Evolutionary conservation across 2,329 filamentous ascomycete species (phyloP).

Genomic region (Penicillium sp.): DNA sequence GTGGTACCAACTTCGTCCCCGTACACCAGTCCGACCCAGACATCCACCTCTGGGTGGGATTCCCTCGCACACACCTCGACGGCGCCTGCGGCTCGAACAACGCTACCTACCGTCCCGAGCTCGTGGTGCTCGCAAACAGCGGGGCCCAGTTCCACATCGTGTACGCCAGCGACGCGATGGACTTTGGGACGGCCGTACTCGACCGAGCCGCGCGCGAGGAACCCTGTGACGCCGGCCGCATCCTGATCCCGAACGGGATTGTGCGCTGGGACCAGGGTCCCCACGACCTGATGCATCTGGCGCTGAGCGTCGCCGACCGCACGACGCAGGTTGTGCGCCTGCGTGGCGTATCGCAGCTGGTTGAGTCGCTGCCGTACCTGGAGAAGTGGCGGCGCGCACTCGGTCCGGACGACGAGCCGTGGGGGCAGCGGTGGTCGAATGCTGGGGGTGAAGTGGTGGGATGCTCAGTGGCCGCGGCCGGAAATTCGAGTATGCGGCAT

Average conservation of each 20-base stretch:
- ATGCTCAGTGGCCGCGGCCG: constrained; percentile 2
- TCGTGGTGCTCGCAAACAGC: constrained; percentile 21
- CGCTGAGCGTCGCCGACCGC: constrained; percentile 23
- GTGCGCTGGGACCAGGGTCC: constrained; percentile 22
- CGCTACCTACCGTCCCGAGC: constrained; percentile 19
- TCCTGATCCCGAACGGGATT: constrained; percentile 25
- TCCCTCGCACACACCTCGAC: constrained; percentile 21
- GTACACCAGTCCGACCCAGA: constrained; percentile 7
- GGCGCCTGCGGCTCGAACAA: constrained; percentile 7
- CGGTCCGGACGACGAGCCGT: neutral
- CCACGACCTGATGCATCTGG: constrained; percentile 24
- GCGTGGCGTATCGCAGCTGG: constrained; percentile 2
- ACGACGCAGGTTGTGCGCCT: constrained; percentile 18
- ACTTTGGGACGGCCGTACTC: constrained; percentile 20
- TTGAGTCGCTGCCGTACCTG: constrained; percentile 4
- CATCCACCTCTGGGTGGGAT: constrained; percentile 16
- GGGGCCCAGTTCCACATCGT: constrained; percentile 20
- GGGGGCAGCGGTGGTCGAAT: constrained; percentile 4
- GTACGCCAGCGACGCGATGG: constrained; percentile 21
- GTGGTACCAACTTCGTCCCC: constrained; percentile 23
- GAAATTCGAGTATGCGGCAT: too few species aligned
- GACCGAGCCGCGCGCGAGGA: constrained; percentile 12
- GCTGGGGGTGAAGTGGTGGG: constrained; percentile 4
- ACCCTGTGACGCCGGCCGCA: constrained; percentile 20
- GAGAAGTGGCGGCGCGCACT: neutral